A percentile compares a stretch with the other conserved stretches of the same genome.
phyloP scores from a whole-genome alignment of 495 filamentous ascomycete species.

The Penicillium arizonense region DNA sequence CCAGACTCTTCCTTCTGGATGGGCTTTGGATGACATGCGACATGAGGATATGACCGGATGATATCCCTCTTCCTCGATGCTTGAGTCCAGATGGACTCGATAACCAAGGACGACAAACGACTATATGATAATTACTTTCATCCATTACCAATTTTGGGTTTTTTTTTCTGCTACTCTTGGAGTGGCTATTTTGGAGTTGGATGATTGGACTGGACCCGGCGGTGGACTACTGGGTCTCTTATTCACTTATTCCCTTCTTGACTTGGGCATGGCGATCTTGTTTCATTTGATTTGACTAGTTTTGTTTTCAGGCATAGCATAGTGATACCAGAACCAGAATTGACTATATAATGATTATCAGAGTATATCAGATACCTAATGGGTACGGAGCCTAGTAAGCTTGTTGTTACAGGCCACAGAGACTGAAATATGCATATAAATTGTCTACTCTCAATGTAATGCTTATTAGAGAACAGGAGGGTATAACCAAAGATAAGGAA shows the following conservation, averaged over 20 bases:
- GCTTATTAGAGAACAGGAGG: not conserved
- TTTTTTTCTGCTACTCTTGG: constrained; percentile 1
- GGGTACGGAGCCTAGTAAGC: not conserved
- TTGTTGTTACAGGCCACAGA: not conserved
- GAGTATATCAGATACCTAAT: not conserved
- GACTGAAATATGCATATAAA: no score
- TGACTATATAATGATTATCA: no score
- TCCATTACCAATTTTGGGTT: not conserved
- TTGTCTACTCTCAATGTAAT: no score
- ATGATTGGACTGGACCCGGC: not conserved
- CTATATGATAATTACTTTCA: no score
- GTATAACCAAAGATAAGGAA: not conserved
- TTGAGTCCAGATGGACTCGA: not conserved
- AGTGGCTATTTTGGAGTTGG: constrained; percentile 1
- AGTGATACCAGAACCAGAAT: constrained; percentile 15
- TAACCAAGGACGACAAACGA: not conserved
- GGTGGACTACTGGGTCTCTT: not conserved
- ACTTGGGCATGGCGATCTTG: not conserved
- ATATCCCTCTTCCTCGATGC: not conserved
- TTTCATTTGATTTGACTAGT: not conserved
- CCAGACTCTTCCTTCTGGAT: constrained; percentile 4
- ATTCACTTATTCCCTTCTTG: not conserved
- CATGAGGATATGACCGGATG: constrained; percentile 4
- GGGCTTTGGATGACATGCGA: constrained; percentile 15
- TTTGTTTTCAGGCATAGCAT: constrained; percentile 9